Evolutionary conservation across 345 rosid species (phyloP), one percentile per base, ranked within the genome.

Genomic region (Eucalyptus cloeziana): DNA sequence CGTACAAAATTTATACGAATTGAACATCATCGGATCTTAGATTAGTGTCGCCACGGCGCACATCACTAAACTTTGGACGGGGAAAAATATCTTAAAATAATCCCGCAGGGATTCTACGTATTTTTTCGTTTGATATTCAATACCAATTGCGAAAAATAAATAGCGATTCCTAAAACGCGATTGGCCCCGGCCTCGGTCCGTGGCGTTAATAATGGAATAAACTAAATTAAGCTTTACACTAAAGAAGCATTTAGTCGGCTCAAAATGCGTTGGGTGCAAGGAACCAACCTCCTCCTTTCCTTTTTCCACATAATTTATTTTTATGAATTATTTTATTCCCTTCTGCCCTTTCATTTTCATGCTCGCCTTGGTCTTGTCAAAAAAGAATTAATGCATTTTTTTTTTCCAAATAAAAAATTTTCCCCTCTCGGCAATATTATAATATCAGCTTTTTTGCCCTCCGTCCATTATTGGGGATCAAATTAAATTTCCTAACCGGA

Each of bases 261-360:
- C 4, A 56, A 91, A 81, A 89, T 91, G 93, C 96, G 94, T 93
- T 88, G 90, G 93, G 89, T 92, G 89, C 94, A 94, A 90, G 95
- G 94, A 94, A 94, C 94, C 92, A 51, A 90, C 92, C 94, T 89
- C 90, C 90, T 7, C 58, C 94, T 93, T 93, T 93, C 92, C 91
- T 93, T 93, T 90, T 87, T 87, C 90, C 47, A 14, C 49, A 43
- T 49, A 22, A 25, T 19, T 15, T 40, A 43, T 9, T 37, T 62
- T 45, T 13, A 17, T 7, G 15, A 24, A 47, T 30, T 49, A 49
- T 47, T 49, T 49, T 47, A 86, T 76, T 37, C 83, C 27, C 43
- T 86, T 11, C 60, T 12, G 13, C 79, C 92, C 90, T 89, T 93
- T 90, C 92, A 49, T 91, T 92, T 90, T 91, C 93, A 87, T 88